Conservation (phyloP, 2,329 filamentous ascomycete species). For the Fusarium redolens region DNA sequence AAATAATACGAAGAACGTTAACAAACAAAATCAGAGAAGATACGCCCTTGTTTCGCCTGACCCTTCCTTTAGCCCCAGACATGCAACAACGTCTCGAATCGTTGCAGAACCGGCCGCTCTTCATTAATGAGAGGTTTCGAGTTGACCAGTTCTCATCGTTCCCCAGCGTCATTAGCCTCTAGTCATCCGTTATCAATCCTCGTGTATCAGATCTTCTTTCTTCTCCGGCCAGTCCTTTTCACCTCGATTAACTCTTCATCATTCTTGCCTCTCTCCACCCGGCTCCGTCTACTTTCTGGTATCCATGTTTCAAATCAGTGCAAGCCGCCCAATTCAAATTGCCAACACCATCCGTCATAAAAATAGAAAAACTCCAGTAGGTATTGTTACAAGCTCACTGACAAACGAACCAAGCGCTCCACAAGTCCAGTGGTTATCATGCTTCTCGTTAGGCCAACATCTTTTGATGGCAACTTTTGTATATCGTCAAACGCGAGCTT, state of each 20-base stretch:
- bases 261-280: not conserved
- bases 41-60: slow-evolving; percentile 33
- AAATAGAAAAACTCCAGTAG: slow-evolving; percentile 36
- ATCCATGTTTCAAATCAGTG: slow-evolving; percentile 37
- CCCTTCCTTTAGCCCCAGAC: slow-evolving; percentile 10
- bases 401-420: slow-evolving; percentile 38
- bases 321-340: slow-evolving; percentile 41
- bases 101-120: slow-evolving; percentile 17
- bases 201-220: slow-evolving; percentile 19
- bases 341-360: slow-evolving; percentile 43
- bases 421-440: slow-evolving; percentile 38
- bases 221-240: slow-evolving; percentile 11
- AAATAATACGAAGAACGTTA: not conserved
- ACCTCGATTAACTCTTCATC: slow-evolving; percentile 25
- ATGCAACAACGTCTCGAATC: slow-evolving; percentile 33
- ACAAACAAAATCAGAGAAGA: slow-evolving; percentile 19
- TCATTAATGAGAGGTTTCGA: slow-evolving; percentile 15
- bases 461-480: slow-evolving; percentile 33
- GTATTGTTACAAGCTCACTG: slow-evolving; percentile 45
- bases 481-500: slow-evolving; percentile 38
- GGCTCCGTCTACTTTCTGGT: slow-evolving; percentile 36
- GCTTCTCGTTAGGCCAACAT: slow-evolving; percentile 36
- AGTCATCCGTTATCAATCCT: slow-evolving; percentile 29
- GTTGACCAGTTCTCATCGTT: slow-evolving; percentile 13
- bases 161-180: slow-evolving; percentile 29